Conservation (phyloP, 495 filamentous ascomycete genomes). For the Lasiosphaeriaceae sp. region DNA sequence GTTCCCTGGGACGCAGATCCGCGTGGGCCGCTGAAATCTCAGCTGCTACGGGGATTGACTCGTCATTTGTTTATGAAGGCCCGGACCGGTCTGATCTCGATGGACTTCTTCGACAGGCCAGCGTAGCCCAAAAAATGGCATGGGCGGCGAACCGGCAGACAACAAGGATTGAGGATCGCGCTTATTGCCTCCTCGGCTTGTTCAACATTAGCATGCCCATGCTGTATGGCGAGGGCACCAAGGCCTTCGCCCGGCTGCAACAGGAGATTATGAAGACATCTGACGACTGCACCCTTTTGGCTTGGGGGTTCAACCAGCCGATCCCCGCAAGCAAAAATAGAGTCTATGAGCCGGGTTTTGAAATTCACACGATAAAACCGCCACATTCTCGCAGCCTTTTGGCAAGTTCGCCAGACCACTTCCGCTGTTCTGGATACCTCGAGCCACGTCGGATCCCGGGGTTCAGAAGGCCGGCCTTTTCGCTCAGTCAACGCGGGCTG, state of each 20-base stretch:
- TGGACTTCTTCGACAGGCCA: neutral
- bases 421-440: too few relatives aligned
- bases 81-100: neutral
- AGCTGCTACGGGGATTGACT: neutral
- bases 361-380: too few relatives aligned
- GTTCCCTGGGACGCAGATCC: neutral
- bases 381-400: too few relatives aligned
- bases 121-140: slow-evolving; percentile 3
- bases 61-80: neutral
- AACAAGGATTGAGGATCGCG: slow-evolving; percentile 10
- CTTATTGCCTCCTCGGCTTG: slow-evolving; percentile 15
- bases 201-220: slow-evolving; percentile 18
- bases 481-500: too few relatives aligned
- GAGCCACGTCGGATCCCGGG: too few relatives aligned
- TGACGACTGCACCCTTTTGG: neutral
- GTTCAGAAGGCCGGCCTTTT: too few relatives aligned
- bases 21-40: neutral
- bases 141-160: slow-evolving; percentile 10
- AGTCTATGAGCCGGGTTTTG: too few relatives aligned
- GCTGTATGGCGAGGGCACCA: slow-evolving; percentile 14
- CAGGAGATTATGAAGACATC: slow-evolving; percentile 12
- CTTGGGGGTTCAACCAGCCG: too few relatives aligned
- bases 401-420: too few relatives aligned
- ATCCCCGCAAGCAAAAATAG: too few relatives aligned
- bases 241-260: slow-evolving; percentile 13